Base-by-base conservation (phyloP, 345 rosid genomes). In the Melastoma malabathricum region DNA sequence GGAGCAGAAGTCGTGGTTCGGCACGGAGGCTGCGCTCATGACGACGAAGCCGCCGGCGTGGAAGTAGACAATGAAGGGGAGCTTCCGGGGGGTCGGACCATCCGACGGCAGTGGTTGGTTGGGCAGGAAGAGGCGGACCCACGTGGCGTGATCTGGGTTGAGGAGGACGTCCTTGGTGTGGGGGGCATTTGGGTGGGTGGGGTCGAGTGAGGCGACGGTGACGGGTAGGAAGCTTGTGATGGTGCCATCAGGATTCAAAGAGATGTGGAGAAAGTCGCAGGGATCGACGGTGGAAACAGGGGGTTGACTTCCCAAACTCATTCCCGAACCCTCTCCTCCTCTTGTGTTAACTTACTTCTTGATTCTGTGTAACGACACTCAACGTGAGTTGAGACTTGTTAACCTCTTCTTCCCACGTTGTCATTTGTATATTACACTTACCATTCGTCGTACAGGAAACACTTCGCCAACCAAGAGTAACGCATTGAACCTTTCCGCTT, bases 11-110 rank as follows among this genome's bases (percentile, higher is more conserved):
- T 61, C 64, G 18, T 78, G 77, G 54, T 34, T 47, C 0, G 12
- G 0, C 0, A n/a, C 50, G 0, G 69, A 8, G 46, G 69, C 74
- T 1, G 78, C 67, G 55, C 74, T 71, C 47, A 50, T 6, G 17
- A 58, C 4, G 48, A 80, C 15, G 72, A 83, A 83, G 1, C 84
- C 89, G 10, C 89, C 83, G 6, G 80, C 89, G 45, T 78, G 89
- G 68, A 58, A 76, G 55, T 68, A 76, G 18, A 83, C 67, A 0
- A 83, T 15, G 58, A 83, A 68, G 19, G 96, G 93, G 13, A 86
- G 67, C 43, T 72, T 75, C 9, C 15, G 3, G 31, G 3, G 3
- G 31, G 31, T 27, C 31, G 6, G 31, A 3, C 4, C 3, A 27
- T 27, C 31, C 4, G 41, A 20, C 10, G 60, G 8, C 45, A 5